Evolutionary conservation across 345 rosid species (phyloP).

Genomic region (Pistacia atlantica): DNA sequence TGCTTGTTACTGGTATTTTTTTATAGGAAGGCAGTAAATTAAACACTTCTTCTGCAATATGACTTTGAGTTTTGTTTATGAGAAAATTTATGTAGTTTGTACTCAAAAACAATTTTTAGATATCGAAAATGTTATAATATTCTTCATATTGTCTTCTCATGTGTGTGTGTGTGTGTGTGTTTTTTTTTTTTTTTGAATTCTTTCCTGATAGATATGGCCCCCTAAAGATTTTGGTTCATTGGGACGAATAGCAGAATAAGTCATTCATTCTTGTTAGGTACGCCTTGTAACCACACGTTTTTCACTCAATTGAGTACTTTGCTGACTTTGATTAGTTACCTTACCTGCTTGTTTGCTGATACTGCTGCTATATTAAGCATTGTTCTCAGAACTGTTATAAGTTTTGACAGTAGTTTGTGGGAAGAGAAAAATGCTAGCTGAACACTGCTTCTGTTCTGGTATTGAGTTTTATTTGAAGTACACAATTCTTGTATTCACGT

Average conservation of each 20-base stretch:
- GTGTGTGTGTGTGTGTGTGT: too few species aligned
- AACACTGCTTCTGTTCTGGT: neutral
- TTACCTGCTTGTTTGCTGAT: neutral
- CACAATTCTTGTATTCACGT: neutral
- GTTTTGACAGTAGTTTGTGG: neutral
- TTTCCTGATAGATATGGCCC: conserved; percentile 54
- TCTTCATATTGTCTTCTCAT: neutral
- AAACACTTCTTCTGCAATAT: too few species aligned
- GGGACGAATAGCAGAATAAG: conserved; percentile 2
- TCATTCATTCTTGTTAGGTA: neutral
- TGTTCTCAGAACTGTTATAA: neutral
- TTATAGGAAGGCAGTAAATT: too few species aligned
- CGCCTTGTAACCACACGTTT: neutral
- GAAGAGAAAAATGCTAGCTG: neutral
- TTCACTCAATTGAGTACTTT: neutral
- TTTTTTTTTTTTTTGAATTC: too few species aligned
- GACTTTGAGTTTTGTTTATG: too few species aligned
- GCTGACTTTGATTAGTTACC: neutral
- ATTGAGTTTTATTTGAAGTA: too few species aligned
- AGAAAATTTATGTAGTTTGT: too few species aligned
- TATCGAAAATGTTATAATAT: too few species aligned
- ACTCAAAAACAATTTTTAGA: too few species aligned
- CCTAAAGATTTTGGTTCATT: conserved; percentile 54
- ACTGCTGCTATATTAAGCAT: neutral
- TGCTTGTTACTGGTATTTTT: too few species aligned